Evolutionary conservation across 2,329 filamentous ascomycete genomes (phyloP), one percentile per base, ranked within the genome.

Genomic region (Sporothrix brunneoviolacea): DNA sequence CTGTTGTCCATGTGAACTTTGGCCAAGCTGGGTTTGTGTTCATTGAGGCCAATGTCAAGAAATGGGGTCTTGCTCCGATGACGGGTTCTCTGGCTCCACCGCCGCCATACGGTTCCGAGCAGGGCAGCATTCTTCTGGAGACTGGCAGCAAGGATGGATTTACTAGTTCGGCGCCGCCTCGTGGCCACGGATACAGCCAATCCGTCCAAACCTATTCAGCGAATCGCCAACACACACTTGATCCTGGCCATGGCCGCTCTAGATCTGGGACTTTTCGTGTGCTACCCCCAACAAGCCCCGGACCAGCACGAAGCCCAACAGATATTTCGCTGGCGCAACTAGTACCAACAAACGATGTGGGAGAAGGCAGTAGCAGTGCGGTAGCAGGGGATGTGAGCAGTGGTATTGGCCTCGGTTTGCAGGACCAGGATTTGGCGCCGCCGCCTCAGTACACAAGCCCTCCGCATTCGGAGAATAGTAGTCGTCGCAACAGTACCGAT

Each of bases 1-100:
- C 88, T 61, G 84, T 84, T 28, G 81, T 98, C 1, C 91, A 98
- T 65, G 93, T 97, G 64, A 98, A 98, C 67, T 94, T 98, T 65
- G 93, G 93, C 8, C 93, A 98, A 66, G 88, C 93, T 63, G 93
- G 93, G 30, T 98, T 97, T 64, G 93, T 98, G 43, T 98, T 97
- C 64, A 97, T 98, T 60, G 93, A 98, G 69, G 93, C 91, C 55
- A 98, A 98, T 62, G 93, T 98, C 54, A 98, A 98, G 81, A 98
- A 97, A 75, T 98, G 93, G 93, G 93, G 93, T 2, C 74, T 98
- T 50, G 93, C 93, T 42, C 93, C 93, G 5, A 94, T 94, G 79
- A 96, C 89, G 2, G 93, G 93, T 53, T 95, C 89, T 62, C 76
- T 98, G 53, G 93, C 93, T 24, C 93, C 93, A 15, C 93, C 93